Percentiles rank a stretch among this genome's conserved stretches.
Conservation (phyloP, 176 grass and related monocot species). For the Poa pratensis region DNA sequence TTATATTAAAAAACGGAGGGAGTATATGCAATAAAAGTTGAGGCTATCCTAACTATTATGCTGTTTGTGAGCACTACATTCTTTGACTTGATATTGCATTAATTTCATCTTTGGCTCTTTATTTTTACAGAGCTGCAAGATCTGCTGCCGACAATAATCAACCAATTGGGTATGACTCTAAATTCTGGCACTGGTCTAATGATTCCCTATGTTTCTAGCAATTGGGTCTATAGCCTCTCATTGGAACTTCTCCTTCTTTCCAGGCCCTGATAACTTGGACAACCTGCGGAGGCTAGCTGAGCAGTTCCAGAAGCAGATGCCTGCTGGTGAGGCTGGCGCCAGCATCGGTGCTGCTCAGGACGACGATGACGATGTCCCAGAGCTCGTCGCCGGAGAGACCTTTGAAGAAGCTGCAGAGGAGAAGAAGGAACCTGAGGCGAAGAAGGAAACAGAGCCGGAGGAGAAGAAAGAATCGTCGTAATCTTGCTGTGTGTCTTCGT, state of each 20-base stretch:
- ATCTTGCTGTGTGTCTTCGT: conserved; percentile 23
- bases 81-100: background rate
- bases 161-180: conserved; percentile 62
- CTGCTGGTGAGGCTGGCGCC: conserved; percentile 28
- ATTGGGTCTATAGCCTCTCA: background rate
- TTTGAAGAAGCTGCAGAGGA: conserved; percentile 68
- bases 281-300: conserved; percentile 67
- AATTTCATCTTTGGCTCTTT: conserved; percentile 5
- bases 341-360: conserved; percentile 47
- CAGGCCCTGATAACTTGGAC: conserved; percentile 80
- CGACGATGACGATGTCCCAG: conserved; percentile 68
- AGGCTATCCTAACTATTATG: background rate
- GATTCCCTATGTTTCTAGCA: no score
- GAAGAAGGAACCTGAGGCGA: conserved; percentile 52
- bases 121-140: conserved; percentile 71
- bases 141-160: conserved; percentile 76
- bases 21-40: background rate
- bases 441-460: conserved; percentile 43
- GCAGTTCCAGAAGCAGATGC: conserved; percentile 65
- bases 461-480: conserved; percentile 55
- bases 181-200: background rate
- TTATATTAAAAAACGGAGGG: no score
- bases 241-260: background rate
- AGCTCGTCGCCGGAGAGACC: conserved; percentile 74
- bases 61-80: background rate